Evolutionary conservation across 805 yeast species (phyloP).

Genomic region (Kodamaea restingae): DNA sequence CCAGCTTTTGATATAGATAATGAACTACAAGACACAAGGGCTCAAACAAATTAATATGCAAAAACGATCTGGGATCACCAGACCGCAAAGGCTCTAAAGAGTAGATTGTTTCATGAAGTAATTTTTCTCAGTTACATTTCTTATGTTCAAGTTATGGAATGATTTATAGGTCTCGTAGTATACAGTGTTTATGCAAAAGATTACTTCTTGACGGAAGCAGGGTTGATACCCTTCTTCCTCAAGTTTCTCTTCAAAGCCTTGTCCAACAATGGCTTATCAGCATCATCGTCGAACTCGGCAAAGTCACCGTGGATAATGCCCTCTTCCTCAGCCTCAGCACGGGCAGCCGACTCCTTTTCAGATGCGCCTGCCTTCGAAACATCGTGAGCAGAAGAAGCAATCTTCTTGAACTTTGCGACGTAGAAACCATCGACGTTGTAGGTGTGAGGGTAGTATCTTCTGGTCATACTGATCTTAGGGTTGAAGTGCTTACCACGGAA

Average conservation of each 20-base stretch:
- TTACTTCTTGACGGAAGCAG: constrained; percentile 37
- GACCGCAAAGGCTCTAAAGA: too few relatives aligned
- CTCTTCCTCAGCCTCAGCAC: constrained; percentile 77
- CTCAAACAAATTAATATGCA: too few relatives aligned
- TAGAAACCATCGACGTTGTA: constrained; percentile 98
- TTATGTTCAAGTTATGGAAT: too few relatives aligned
- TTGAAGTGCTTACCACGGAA: constrained; percentile 91
- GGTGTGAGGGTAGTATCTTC: constrained; percentile 97
- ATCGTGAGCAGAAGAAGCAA: constrained; percentile 81
- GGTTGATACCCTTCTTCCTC: constrained; percentile 71
- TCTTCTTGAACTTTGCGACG: constrained; percentile 94
- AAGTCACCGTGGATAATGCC: constrained; percentile 83
- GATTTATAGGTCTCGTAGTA: neutral
- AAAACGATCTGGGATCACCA: too few relatives aligned
- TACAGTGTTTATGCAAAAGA: constrained; percentile 8
- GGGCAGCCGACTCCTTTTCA: constrained; percentile 78
- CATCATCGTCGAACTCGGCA: constrained; percentile 73
- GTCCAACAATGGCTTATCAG: constrained; percentile 68
- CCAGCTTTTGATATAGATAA: too few relatives aligned
- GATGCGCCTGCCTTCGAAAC: constrained; percentile 81
- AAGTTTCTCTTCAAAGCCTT: constrained; percentile 61
- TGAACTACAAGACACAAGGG: too few relatives aligned
- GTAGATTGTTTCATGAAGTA: too few relatives aligned
- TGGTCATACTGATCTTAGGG: constrained; percentile 69
- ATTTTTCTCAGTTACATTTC: too few relatives aligned